Evolutionary conservation across 768 basidiomycete genomes (phyloP).

Genomic region (Cystofilobasidium capitatum): DNA sequence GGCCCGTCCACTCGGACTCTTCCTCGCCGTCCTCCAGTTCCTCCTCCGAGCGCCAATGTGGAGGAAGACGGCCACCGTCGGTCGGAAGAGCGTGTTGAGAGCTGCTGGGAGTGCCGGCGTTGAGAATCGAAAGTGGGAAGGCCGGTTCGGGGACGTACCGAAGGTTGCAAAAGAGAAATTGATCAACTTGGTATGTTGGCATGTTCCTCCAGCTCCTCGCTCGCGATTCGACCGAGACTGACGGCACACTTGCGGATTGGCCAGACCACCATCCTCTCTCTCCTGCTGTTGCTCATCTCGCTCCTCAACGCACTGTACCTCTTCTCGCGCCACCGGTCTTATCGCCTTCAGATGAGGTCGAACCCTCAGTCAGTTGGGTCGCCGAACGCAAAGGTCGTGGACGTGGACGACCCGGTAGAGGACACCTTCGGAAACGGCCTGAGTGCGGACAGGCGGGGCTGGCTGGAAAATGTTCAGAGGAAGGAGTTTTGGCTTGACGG

Average conservation of each 20-base stretch:
- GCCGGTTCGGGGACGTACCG: constrained; percentile 5
- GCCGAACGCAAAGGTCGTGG: constrained; percentile 19
- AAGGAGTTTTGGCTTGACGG: not conserved
- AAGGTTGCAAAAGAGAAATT: not conserved
- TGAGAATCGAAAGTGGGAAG: constrained; percentile 6
- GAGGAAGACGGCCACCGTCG: not conserved
- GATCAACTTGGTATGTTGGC: constrained; percentile 2
- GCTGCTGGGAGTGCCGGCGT: not conserved
- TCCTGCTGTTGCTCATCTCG: constrained; percentile 12
- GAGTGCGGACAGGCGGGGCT: not conserved
- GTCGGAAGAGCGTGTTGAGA: constrained; percentile 8
- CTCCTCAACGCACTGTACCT: constrained; percentile 23
- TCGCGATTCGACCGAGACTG: no score
- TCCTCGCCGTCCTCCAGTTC: constrained; percentile 21
- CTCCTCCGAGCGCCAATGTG: constrained; percentile 23
- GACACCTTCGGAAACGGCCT: not conserved
- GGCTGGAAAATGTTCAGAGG: not conserved
- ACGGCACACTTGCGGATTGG: not conserved
- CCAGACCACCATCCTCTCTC: constrained; percentile 20
- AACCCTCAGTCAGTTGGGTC: constrained; percentile 5
- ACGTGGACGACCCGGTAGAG: constrained; percentile 14
- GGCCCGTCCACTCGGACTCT: constrained; percentile 21
- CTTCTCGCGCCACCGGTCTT: constrained; percentile 19
- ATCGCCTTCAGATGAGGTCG: constrained; percentile 17
- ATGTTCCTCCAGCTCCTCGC: not conserved